Conservation (phyloP, 345 rosid genomes). For the Cardamine chenopodiifolia region DNA sequence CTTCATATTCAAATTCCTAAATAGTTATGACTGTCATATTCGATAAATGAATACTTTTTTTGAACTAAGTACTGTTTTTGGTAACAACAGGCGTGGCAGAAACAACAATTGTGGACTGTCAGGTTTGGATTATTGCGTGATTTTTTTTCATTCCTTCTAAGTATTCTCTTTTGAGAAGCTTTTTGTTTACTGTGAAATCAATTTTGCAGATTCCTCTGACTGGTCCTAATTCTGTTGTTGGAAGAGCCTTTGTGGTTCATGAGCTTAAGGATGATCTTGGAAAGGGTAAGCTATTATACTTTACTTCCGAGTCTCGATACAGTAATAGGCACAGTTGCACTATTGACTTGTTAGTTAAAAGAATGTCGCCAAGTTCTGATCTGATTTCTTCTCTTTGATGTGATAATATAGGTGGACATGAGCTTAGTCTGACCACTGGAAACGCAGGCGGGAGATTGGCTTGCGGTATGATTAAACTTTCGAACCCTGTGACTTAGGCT, state of each 20-base stretch:
- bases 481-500: not conserved
- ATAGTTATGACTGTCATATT: not conserved
- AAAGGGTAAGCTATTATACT: constrained; percentile 57
- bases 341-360: not conserved
- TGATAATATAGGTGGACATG: constrained; percentile 79
- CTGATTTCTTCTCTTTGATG: constrained; percentile 37
- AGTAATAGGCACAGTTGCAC: not conserved
- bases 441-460: constrained; percentile 99
- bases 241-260: constrained; percentile 96
- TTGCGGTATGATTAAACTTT: constrained; percentile 62
- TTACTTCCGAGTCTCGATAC: not conserved
- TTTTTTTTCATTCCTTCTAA: not conserved
- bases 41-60: not conserved
- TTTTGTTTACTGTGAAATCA: not conserved
- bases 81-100: constrained; percentile 79
- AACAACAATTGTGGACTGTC: constrained; percentile 77
- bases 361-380: constrained; percentile 9
- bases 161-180: not conserved
- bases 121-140: constrained; percentile 49
- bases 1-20: not conserved
- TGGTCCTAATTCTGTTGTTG: constrained; percentile 78
- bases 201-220: constrained; percentile 68
- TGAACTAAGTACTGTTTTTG: constrained; percentile 17
- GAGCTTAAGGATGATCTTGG: constrained; percentile 99
- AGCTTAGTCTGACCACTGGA: constrained; percentile 92